Conservation (phyloP, 164 flowering plant species). For the Magnolia kwangsiensis region DNA sequence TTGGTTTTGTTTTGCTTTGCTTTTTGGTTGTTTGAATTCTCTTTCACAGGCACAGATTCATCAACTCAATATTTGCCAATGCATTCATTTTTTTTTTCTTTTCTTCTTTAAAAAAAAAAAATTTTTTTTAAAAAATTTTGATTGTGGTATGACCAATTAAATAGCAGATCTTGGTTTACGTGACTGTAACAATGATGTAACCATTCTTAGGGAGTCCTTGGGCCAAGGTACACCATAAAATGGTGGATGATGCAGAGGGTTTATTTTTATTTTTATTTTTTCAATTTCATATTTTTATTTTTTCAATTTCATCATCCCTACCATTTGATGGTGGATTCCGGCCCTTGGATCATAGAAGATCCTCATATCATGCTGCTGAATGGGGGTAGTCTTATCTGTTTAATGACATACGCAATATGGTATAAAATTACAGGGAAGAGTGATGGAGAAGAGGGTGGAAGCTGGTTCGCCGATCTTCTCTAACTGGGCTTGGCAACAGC, state of each 20-base stretch:
- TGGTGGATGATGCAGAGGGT: neutral
- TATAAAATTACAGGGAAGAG: conserved; percentile 31
- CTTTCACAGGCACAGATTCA: no score
- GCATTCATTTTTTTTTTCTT: no score
- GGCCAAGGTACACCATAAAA: neutral
- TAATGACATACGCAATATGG: neutral
- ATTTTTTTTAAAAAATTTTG: no score
- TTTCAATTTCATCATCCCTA: neutral
- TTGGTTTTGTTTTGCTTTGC: no score
- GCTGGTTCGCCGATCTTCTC: conserved; percentile 22
- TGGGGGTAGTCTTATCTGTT: neutral
- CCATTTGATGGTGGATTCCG: neutral
- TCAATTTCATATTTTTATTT: neutral
- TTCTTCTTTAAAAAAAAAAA: no score
- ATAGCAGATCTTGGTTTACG: no score
- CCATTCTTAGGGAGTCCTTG: neutral
- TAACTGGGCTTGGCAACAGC: conserved; percentile 47
- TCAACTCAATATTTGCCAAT: no score
- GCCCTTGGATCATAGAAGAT: neutral
- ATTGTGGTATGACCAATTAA: no score
- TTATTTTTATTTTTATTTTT: no score
- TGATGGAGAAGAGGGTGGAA: conserved; percentile 23
- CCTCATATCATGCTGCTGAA: neutral
- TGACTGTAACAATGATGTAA: no score
- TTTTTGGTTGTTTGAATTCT: no score